phyloP scores from a whole-genome alignment of 1,284 basidiomycete genomes.

The Irpex sp. region DNA sequence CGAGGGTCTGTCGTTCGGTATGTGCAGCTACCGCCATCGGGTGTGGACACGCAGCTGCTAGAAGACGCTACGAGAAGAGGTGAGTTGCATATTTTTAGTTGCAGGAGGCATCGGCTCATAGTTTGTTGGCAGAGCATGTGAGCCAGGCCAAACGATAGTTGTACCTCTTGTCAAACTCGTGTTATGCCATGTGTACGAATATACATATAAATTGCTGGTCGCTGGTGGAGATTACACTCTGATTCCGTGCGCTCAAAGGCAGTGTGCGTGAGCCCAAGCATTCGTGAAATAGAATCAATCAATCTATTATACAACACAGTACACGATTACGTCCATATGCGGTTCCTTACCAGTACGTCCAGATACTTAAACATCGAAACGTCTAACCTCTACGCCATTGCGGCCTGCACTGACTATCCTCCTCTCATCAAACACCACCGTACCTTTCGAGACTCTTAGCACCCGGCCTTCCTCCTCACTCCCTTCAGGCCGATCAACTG shows the following conservation, averaged over 20 bases:
- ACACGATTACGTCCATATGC: too few relatives aligned
- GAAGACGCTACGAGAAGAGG: conserved; percentile 98
- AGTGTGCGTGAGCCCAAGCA: too few relatives aligned
- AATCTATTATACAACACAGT: neutral
- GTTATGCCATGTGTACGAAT: neutral
- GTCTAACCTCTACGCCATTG: conserved; percentile 53
- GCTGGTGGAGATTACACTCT: neutral
- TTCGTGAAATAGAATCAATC: too few relatives aligned
- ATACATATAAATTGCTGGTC: neutral
- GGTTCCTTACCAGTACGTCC: neutral
- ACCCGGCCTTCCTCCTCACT: conserved; percentile 10
- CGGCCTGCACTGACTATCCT: conserved; percentile 57
- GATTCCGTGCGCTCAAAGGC: neutral
- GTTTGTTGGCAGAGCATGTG: conserved; percentile 18
- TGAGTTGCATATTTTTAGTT: conserved; percentile 31
- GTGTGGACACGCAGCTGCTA: conserved; percentile 93
- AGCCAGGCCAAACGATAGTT: conserved; percentile 20
- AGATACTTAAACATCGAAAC: conserved; percentile 58
- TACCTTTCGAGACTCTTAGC: conserved; percentile 28
- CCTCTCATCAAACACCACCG: conserved; percentile 71
- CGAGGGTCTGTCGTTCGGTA: conserved; percentile 98
- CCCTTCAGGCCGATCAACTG: conserved; percentile 3
- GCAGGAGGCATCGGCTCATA: neutral
- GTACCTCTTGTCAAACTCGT: neutral
- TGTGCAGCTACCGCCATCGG: conserved; percentile 89